Evolutionary conservation across 805 yeast species (phyloP), one percentile per base, ranked within the genome.

Genomic region (Kazachstania taianensis): DNA sequence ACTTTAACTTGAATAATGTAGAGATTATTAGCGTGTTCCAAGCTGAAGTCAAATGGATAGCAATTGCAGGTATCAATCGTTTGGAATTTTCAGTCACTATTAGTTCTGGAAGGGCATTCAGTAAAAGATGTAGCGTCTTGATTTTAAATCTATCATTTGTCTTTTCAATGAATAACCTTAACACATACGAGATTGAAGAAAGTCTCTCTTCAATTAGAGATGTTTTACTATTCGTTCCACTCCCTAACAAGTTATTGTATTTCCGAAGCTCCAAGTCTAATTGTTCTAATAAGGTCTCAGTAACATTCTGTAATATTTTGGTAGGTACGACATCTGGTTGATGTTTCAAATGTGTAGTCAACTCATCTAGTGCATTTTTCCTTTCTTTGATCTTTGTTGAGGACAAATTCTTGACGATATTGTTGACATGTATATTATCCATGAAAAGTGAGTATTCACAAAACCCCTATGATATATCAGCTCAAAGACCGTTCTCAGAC

Each of bases 321-420:
- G 44, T 32, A 1, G 50, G 49, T 13, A 48, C 40, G 27, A 23
- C 34, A 31, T 35, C 47, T 16, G 55, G 57, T 18, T 37, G 30
- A 37, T 44, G 47, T 41, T 41, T 49, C 37, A 43, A 37, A 4
- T 43, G 52, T 34, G 50, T 57, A 8, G 64, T 64, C 19, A 73
- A 44, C 19, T 52, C 59, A 15, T 52, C 51, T 7, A 78, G 46
- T 0, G 72, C 80, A 32, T 69, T 73, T 42, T 62, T 72, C 26
- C 83, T 57, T 10, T 75, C 81, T 41, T 67, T 69, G 22, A 73
- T 57, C 46, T 70, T 76, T 3, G 66, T 41, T 1, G 83, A 77
- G 17, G 58, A 59, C 27, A 77, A 56, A 20, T 43, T 23, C 20
- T 48, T 29, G 43, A 47, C 10, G 15, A 36, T 35, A 20, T 33